A percentile compares a stretch with the other conserved stretches of the same genome.
Conservation (phyloP, 495 filamentous ascomycete species). For the Trichoderma reesei region DNA sequence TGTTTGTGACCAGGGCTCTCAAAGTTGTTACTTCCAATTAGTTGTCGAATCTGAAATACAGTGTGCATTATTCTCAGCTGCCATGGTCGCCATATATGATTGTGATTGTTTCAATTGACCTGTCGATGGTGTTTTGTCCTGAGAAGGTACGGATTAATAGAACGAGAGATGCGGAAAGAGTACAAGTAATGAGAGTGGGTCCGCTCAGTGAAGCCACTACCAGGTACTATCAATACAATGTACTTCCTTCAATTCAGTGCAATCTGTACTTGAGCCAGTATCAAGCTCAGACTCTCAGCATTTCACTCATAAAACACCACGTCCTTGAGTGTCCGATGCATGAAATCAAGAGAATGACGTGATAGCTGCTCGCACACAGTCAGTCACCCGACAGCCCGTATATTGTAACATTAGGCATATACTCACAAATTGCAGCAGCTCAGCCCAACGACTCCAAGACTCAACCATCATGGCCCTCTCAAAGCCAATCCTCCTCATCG, state of each 20-base stretch:
- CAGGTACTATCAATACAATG: neutral
- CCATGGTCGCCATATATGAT: too few species aligned
- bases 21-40: too few species aligned
- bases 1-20: too few species aligned
- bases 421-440: too few species aligned
- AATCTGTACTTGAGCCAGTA: neutral
- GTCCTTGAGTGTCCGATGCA: neutral
- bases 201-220: neutral
- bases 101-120: too few species aligned
- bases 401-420: too few species aligned
- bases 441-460: neutral
- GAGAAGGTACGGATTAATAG: neutral
- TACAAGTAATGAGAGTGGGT: neutral
- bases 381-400: neutral
- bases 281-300: neutral
- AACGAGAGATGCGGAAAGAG: neutral
- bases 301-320: neutral
- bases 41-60: too few species aligned
- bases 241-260: neutral
- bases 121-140: too few species aligned
- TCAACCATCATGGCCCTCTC: neutral
- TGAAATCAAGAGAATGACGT: neutral
- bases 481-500: neutral
- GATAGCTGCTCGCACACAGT: neutral
- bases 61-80: too few species aligned